Conservation (phyloP, 257 asterid genomes). For the Hygrophila difformis region DNA sequence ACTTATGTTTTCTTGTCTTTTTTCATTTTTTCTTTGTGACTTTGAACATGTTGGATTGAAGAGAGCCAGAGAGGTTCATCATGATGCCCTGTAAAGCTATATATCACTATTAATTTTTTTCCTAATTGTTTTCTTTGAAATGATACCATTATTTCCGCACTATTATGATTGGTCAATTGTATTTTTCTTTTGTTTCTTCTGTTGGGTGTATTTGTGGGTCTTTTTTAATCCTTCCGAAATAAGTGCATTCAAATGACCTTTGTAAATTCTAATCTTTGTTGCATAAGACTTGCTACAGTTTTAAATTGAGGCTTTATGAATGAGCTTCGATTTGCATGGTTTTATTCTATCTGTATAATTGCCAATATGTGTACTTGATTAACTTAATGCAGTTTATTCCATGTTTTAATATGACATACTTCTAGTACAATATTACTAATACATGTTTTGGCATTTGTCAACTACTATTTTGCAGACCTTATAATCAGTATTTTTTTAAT, state of each 20-base stretch:
- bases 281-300: constrained; percentile 2
- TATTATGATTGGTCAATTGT: neutral
- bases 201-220: too few species aligned
- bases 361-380: too few species aligned
- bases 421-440: neutral
- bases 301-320: constrained; percentile 1
- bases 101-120: constrained; percentile 10
- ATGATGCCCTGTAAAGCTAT: constrained; percentile 18
- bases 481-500: neutral
- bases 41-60: constrained; percentile 20
- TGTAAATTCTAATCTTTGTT: too few species aligned
- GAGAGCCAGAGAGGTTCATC: constrained; percentile 18
- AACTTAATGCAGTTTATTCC: too few species aligned
- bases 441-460: neutral
- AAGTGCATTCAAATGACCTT: neutral
- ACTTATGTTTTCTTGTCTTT: too few species aligned
- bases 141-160: constrained; percentile 9
- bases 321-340: neutral
- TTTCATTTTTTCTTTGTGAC: neutral
- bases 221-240: too few species aligned
- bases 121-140: constrained; percentile 7
- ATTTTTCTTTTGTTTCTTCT: neutral
- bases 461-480: too few species aligned
- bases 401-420: too few species aligned
- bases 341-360: too few species aligned